Base-by-base conservation (phyloP, 208 protist genomes). In the Porcisia deanei region DNA sequence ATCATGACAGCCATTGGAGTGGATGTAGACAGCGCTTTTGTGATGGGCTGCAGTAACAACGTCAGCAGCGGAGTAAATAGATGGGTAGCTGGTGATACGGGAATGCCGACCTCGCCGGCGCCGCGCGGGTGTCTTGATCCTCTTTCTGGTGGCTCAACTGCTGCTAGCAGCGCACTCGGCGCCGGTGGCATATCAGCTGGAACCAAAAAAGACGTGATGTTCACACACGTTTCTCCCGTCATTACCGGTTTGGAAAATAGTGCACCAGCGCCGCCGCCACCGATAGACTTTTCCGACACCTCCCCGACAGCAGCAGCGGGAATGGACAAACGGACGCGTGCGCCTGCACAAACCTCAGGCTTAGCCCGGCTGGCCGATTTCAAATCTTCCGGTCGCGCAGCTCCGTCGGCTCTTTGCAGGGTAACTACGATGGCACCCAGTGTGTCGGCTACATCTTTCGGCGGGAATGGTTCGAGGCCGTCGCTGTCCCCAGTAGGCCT, bases 231-330 rank as follows among this genome's bases (percentile, higher is more conserved):
- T 49, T 75, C 60, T 30, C 39, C 69, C 2, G 34, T 53, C 47
- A 64, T 3, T 22, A 47, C 10, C 8, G 37, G 0, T n/a, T 63
- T 53, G 22, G 52, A 41, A 6, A 69, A 53, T 30, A 49, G 52
- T 30, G 75, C 70, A 9, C 71, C 63, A 9, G 71, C 71, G 3
- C 76, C 76, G 34, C 76, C 76, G n/a, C 54, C 71, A 1, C 71
- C 76, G 5, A 81, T 81, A 47, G 76, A 76, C 71, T 81, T 81
- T 59, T 73, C 43, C 34, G 64, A 25, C 7, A 3, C 43, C 47
- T 53, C 43, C 0, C 20, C 43, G 22, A n/a, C 64, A 37, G 41
- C 39, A 37, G 41, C 10, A 68, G 64, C 1, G 64, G 64, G 9
- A 20, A 18, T 10, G n/a, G n/a, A 43, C 3, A 20, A 39, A 22